Conservation (phyloP, 2,329 filamentous ascomycete species). For the Trichoderma aggressivum region DNA sequence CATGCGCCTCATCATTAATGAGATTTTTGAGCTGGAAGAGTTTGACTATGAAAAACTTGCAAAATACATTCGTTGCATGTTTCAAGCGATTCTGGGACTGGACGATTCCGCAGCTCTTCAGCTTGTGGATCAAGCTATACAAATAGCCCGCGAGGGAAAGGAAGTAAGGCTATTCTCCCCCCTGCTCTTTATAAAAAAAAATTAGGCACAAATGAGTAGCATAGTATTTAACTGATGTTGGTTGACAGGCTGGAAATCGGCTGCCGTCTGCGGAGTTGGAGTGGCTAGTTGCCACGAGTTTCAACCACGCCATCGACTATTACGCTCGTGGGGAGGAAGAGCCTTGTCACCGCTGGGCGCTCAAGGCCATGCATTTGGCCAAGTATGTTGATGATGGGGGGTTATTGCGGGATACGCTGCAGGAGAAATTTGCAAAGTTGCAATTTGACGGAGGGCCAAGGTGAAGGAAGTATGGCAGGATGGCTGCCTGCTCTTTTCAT, state of each 20-base stretch:
- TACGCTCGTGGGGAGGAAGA: conserved; percentile 54
- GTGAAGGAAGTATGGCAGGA: background rate
- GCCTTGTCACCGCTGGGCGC: conserved; percentile 58
- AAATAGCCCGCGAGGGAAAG: conserved; percentile 49
- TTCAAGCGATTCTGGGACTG: conserved; percentile 61
- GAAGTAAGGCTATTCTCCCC: conserved; percentile 35
- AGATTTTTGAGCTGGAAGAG: conserved; percentile 55
- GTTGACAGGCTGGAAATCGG: conserved; percentile 35
- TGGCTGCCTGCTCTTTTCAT: background rate
- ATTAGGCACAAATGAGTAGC: background rate
- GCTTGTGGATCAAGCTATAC: conserved; percentile 61
- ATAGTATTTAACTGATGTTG: conserved; percentile 12
- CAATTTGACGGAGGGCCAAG: conserved; percentile 21
- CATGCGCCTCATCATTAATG: conserved; percentile 67
- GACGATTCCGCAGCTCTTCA: conserved; percentile 55
- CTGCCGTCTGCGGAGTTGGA: conserved; percentile 69
- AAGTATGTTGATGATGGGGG: conserved; percentile 55
- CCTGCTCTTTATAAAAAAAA: background rate
- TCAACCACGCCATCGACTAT: conserved; percentile 69
- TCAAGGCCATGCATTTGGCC: conserved; percentile 60
- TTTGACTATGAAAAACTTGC: conserved; percentile 61
- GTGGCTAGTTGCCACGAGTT: conserved; percentile 68
- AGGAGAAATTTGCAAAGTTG: conserved; percentile 43
- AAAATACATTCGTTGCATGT: conserved; percentile 75
- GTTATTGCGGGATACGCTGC: conserved; percentile 42